These are phyloP conservation scores for Dittrichia graveolens DNA, from an alignment of 129 eudicot genomes.

Conservation along the genomic window DNA sequence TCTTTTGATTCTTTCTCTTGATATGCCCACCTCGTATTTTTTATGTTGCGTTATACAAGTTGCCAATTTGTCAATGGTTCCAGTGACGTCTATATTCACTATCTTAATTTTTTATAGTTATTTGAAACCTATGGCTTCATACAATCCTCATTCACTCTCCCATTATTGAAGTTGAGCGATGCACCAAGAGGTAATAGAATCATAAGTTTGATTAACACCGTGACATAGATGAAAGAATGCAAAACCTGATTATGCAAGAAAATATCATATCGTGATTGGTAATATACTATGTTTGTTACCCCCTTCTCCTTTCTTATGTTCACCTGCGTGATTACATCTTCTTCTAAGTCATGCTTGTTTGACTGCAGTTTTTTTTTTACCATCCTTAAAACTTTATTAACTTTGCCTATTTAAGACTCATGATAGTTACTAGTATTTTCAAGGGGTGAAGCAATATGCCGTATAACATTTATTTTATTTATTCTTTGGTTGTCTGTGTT, in stretches of 20 bases:
- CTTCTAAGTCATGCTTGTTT: neutral
- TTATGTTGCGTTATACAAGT: too few relatives aligned
- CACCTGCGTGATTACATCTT: neutral
- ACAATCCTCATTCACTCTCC: conserved; percentile 1
- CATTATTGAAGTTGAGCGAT: neutral
- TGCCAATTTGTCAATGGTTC: neutral
- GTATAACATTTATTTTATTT: neutral
- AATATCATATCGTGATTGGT: neutral
- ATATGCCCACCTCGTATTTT: too few relatives aligned
- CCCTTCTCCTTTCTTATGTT: neutral
- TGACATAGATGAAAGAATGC: conserved; percentile 11
- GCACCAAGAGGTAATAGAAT: conserved; percentile 11
- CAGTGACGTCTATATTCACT: neutral
- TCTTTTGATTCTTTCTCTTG: too few relatives aligned
- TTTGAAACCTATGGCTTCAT: conserved; percentile 11
- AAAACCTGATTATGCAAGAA: neutral
- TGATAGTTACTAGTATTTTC: too few relatives aligned
- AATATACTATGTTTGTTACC: neutral
- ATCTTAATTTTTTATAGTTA: neutral
- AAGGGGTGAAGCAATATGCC: neutral
- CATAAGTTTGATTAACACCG: neutral
- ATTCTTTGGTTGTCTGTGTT: neutral
- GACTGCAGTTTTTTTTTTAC: too few relatives aligned
- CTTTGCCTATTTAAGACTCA: too few relatives aligned
- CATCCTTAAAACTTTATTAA: too few relatives aligned